phyloP scores from a whole-genome alignment of 495 filamentous ascomycete species.

The Penicillium steckii region DNA sequence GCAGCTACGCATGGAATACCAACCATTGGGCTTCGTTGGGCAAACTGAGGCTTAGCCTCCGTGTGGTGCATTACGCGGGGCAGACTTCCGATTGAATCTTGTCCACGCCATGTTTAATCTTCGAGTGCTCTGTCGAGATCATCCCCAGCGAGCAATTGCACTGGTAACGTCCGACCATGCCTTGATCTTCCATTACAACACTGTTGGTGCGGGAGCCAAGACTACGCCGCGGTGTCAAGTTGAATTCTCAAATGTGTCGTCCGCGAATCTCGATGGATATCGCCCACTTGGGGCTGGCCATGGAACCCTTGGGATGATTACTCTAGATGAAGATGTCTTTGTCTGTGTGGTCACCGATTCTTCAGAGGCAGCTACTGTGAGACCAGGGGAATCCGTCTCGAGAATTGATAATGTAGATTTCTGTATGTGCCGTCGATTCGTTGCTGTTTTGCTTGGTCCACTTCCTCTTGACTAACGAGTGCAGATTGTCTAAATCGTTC shows the following conservation, averaged over 20 bases:
- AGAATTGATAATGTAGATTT: conserved; percentile 88
- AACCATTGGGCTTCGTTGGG: not conserved
- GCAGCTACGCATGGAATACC: not conserved
- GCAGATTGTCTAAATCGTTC: conserved; percentile 79
- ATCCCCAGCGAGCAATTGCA: conserved; percentile 81
- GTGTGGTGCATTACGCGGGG: not conserved
- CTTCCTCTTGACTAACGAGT: conserved; percentile 1
- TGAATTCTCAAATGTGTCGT: conserved; percentile 70
- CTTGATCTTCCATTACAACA: conserved; percentile 76
- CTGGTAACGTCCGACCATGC: conserved; percentile 75
- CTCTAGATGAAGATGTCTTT: conserved; percentile 82
- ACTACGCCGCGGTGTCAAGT: conserved; percentile 73
- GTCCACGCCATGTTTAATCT: conserved; percentile 40
- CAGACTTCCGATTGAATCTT: not conserved
- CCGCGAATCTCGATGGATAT: conserved; percentile 69
- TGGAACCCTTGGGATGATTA: conserved; percentile 88
- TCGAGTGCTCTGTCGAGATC: conserved; percentile 52
- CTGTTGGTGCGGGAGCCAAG: conserved; percentile 50
- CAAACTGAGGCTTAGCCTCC: conserved; percentile 8
- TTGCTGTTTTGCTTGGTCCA: not conserved
- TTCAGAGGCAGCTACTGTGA: conserved; percentile 72
- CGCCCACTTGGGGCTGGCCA: conserved; percentile 73
- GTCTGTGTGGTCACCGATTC: conserved; percentile 85
- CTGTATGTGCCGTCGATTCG: too few species aligned
- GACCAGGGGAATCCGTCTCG: conserved; percentile 84